Evolutionary conservation across 805 yeast genomes (phyloP).

Genomic region (Candida silvicultrix): DNA sequence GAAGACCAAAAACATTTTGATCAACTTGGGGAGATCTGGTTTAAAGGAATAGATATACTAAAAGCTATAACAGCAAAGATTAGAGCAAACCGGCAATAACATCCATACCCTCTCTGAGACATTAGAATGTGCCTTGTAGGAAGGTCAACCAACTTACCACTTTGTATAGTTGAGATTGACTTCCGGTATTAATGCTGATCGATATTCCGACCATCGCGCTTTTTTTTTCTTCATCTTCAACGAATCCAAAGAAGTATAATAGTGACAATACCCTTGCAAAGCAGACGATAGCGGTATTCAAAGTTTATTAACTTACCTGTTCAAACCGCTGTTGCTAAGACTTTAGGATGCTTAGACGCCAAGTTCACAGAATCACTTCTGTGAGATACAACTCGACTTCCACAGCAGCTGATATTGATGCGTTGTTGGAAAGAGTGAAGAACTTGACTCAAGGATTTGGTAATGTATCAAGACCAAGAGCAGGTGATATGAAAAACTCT

Average conservation of each 20-base stretch:
- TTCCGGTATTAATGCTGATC: no score
- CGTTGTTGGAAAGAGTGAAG: slow-evolving; percentile 7
- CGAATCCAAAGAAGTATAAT: neutral
- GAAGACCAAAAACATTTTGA: slow-evolving; percentile 1
- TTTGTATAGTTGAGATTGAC: no score
- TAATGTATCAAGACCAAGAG: neutral
- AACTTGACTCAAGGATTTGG: neutral
- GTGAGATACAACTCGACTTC: slow-evolving; percentile 4
- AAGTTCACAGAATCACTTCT: neutral
- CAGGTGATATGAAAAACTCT: neutral
- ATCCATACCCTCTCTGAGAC: no score
- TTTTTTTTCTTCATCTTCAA: neutral
- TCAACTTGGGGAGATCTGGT: slow-evolving; percentile 10
- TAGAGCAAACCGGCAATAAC: neutral
- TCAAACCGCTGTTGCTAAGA: no score
- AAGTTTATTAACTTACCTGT: no score
- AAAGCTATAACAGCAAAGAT: neutral
- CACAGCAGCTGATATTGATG: slow-evolving; percentile 7
- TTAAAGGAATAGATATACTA: slow-evolving; percentile 1
- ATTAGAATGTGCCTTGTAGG: no score
- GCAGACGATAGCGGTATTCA: no score
- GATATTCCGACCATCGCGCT: neutral
- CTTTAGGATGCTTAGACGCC: slow-evolving; percentile 5
- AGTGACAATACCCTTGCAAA: no score
- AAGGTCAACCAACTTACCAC: no score